These are phyloP conservation scores for Passalora sequoiae DNA, from an alignment of 2,329 filamentous ascomycete species.

Conservation along the genomic window DNA sequence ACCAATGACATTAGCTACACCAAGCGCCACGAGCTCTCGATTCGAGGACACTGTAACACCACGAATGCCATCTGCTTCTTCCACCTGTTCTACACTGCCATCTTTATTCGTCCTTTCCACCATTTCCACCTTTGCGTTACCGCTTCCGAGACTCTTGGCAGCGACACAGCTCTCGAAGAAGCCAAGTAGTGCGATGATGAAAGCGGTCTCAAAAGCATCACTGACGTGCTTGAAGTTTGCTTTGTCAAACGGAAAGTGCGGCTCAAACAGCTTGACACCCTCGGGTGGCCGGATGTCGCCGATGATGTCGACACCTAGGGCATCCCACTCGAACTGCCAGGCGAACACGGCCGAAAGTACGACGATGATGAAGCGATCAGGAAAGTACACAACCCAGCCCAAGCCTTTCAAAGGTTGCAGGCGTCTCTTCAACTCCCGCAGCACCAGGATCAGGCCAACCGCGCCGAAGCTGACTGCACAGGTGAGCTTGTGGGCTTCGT, in stretches of 20 bases:
- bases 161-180: constrained; percentile 98
- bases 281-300: constrained; percentile 68
- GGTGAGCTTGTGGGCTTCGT: constrained; percentile 67
- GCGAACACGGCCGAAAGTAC: constrained; percentile 76
- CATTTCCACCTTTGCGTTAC: constrained; percentile 47
- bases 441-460: constrained; percentile 82
- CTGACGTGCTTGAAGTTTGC: constrained; percentile 75
- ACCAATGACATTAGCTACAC: constrained; percentile 83
- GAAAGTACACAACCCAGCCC: constrained; percentile 71
- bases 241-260: constrained; percentile 78
- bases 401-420: constrained; percentile 70
- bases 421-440: constrained; percentile 71
- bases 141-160: constrained; percentile 75
- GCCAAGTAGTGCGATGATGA: constrained; percentile 89
- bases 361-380: constrained; percentile 86
- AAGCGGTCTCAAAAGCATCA: constrained; percentile 82
- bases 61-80: constrained; percentile 54
- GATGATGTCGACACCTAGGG: constrained; percentile 73
- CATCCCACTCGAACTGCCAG: constrained; percentile 71
- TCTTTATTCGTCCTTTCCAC: constrained; percentile 41
- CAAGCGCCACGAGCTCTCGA: constrained; percentile 85
- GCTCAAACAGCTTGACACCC: constrained; percentile 63
- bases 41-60: constrained; percentile 84
- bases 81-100: constrained; percentile 28
- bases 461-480: constrained; percentile 70